Conservation (phyloP, 179 eudicot genomes). For the Spinacia oleracea region DNA sequence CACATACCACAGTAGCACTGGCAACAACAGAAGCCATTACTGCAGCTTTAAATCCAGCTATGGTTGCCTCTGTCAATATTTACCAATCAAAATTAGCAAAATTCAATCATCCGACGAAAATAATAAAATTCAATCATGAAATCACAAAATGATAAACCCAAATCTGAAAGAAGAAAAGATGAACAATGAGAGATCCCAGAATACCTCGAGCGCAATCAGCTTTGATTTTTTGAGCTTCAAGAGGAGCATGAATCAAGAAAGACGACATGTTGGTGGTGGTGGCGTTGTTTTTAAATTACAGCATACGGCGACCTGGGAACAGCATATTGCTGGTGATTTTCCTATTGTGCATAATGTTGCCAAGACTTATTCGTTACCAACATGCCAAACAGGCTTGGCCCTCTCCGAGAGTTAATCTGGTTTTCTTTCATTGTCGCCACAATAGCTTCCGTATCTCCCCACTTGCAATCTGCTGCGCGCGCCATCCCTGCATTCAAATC, state of each 20-base stretch:
- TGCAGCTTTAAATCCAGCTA: conserved; percentile 79
- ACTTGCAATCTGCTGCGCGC: conserved; percentile 83
- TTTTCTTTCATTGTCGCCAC: too few relatives aligned
- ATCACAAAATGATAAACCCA: neutral
- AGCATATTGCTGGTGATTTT: too few relatives aligned
- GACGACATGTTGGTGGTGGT: conserved; percentile 17
- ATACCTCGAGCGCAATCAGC: conserved; percentile 67
- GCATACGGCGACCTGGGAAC: too few relatives aligned
- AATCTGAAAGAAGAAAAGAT: neutral
- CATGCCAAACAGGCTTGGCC: too few relatives aligned
- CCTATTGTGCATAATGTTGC: too few relatives aligned
- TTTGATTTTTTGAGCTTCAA: conserved; percentile 46
- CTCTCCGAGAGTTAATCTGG: too few relatives aligned
- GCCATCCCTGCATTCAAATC: conserved; percentile 70
- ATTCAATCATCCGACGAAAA: neutral
- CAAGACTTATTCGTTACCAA: too few relatives aligned
- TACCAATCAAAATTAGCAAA: neutral
- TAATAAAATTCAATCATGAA: neutral
- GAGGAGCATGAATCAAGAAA: conserved; percentile 55
- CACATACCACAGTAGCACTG: conserved; percentile 66
- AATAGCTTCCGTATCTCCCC: too few relatives aligned
- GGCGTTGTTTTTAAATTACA: too few relatives aligned
- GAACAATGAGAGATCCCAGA: neutral
- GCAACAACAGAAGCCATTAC: conserved; percentile 54
- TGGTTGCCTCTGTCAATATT: conserved; percentile 58